Conservation (phyloP, 2,329 filamentous ascomycete species). For the Coleophoma cylindrospora region DNA sequence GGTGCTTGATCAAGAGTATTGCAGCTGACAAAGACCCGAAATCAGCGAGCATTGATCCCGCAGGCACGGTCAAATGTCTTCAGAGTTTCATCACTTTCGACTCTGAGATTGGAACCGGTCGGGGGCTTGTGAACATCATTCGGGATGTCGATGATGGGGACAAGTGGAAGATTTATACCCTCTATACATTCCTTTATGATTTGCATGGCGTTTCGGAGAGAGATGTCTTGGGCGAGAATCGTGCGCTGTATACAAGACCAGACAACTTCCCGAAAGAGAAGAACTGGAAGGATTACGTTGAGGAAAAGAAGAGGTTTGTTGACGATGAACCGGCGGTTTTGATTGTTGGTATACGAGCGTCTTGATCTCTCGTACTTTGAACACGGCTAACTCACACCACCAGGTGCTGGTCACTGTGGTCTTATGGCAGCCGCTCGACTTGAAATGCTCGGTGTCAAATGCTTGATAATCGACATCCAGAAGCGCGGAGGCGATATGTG, state of each 20-base stretch:
- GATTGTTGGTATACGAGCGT: constrained; percentile 45
- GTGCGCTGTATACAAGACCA: constrained; percentile 49
- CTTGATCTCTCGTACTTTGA: neutral
- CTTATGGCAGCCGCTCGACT: constrained; percentile 51
- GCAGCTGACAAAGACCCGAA: neutral
- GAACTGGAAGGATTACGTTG: constrained; percentile 54
- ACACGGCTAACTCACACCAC: neutral
- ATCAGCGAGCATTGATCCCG: neutral
- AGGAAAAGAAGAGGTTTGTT: constrained; percentile 33
- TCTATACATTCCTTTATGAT: constrained; percentile 52
- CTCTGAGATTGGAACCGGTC: constrained; percentile 44
- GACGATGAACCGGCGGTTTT: constrained; percentile 48
- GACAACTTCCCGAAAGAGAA: constrained; percentile 42
- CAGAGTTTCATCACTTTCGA: constrained; percentile 48
- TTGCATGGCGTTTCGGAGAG: constrained; percentile 47
- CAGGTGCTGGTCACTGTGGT: constrained; percentile 55
- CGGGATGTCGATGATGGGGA: constrained; percentile 38
- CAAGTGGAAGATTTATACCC: constrained; percentile 55
- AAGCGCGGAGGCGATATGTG: constrained; percentile 56
- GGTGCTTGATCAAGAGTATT: neutral
- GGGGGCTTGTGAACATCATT: constrained; percentile 36
- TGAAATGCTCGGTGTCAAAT: constrained; percentile 48
- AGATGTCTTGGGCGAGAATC: constrained; percentile 35
- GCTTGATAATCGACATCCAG: constrained; percentile 52
- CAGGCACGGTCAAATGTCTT: constrained; percentile 23